Conservation (phyloP, 805 yeast species). For the Blastobotrys terrestris region DNA sequence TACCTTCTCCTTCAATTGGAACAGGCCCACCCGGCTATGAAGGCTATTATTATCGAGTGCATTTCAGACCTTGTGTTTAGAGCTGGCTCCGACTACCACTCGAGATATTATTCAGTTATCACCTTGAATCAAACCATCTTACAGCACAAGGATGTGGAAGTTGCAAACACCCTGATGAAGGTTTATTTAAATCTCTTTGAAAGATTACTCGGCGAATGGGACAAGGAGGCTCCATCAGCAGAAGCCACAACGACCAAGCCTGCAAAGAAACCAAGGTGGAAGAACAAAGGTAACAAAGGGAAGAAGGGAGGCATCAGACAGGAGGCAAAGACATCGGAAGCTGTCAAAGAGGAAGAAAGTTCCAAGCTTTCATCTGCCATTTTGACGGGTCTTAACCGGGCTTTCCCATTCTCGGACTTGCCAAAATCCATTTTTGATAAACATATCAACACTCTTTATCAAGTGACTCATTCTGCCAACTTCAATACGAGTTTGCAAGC, state of each 20-base stretch:
- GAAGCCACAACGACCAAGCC: conserved; percentile 23
- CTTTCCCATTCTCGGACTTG: conserved; percentile 84
- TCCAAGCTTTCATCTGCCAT: conserved; percentile 83
- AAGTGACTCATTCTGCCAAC: conserved; percentile 88
- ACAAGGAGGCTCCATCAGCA: conserved; percentile 28
- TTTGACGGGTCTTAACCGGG: conserved; percentile 90
- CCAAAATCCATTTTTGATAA: conserved; percentile 56
- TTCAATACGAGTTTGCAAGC: conserved; percentile 95
- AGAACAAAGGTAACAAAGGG: conserved; percentile 75
- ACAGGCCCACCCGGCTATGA: conserved; percentile 96
- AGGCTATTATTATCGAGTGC: conserved; percentile 67
- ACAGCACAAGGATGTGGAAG: conserved; percentile 64
- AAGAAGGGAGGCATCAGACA: conserved; percentile 57
- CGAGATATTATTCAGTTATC: conserved; percentile 80
- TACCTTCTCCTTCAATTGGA: conserved; percentile 71
- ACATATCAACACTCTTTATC: conserved; percentile 79
- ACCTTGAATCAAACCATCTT: conserved; percentile 91
- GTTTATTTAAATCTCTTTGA: conserved; percentile 85
- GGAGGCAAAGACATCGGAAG: conserved; percentile 24
- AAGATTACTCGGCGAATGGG: conserved; percentile 63
- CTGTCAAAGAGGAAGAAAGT: conserved; percentile 59
- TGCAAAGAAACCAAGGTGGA: conserved; percentile 56
- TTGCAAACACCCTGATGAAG: conserved; percentile 77
- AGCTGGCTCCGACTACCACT: conserved; percentile 69
- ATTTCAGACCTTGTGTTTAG: conserved; percentile 76